These are phyloP conservation scores for Paracoccidioides brasiliensis DNA, from an alignment of 2,329 filamentous ascomycete genomes.

Conservation along the genomic window DNA sequence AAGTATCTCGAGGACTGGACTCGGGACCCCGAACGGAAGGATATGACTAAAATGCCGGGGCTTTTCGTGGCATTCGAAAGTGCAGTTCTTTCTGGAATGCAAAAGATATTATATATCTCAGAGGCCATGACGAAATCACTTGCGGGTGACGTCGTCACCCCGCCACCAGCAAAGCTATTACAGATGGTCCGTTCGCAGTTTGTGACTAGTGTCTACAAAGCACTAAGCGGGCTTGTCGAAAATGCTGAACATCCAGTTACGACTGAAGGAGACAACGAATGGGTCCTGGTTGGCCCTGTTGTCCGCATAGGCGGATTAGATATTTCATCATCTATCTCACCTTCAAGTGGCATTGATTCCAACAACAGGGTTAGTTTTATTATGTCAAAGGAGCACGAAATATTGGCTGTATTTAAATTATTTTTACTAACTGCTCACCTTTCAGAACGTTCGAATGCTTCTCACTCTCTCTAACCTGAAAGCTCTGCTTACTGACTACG, in stretches of 20 bases:
- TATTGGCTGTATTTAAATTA: slow-evolving; percentile 75
- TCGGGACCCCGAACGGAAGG: slow-evolving; percentile 63
- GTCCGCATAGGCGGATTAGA: slow-evolving; percentile 19
- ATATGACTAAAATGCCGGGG: slow-evolving; percentile 81
- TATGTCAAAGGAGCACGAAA: slow-evolving; percentile 20
- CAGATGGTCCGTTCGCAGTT: slow-evolving; percentile 88
- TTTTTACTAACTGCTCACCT: slow-evolving; percentile 26
- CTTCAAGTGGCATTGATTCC: slow-evolving; percentile 40
- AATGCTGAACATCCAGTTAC: slow-evolving; percentile 72
- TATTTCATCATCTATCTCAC: slow-evolving; percentile 28
- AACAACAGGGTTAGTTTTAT: slow-evolving; percentile 37
- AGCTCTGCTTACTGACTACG: slow-evolving; percentile 63
- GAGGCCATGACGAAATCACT: slow-evolving; percentile 67
- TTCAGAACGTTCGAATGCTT: slow-evolving; percentile 78
- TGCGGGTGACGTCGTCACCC: slow-evolving; percentile 63
- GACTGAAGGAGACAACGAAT: slow-evolving; percentile 42
- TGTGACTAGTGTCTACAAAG: slow-evolving; percentile 85
- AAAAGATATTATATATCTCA: slow-evolving; percentile 87
- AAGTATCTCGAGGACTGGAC: slow-evolving; percentile 92
- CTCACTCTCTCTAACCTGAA: slow-evolving; percentile 88
- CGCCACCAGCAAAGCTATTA: slow-evolving; percentile 74
- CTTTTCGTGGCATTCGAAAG: slow-evolving; percentile 79
- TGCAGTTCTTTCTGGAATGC: slow-evolving; percentile 69
- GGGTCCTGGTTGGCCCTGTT: slow-evolving; percentile 35
- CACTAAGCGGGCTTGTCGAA: slow-evolving; percentile 88